Evolutionary conservation across 1,139 yeast genomes (phyloP).

Genomic region (Hyphopichia pseudoburtonii): DNA sequence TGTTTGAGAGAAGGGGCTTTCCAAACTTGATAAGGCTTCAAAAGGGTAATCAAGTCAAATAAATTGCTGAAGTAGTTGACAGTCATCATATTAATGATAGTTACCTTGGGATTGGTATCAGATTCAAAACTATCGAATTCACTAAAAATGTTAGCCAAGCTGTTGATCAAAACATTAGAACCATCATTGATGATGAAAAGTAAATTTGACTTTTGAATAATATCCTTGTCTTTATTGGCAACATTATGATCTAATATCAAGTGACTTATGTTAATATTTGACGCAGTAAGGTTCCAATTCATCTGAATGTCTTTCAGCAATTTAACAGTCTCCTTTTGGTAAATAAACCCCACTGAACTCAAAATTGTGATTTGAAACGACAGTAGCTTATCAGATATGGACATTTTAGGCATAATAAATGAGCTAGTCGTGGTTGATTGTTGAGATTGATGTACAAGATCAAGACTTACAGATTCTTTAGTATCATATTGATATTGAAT

Average conservation of each 20-base stretch:
- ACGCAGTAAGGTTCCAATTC: slow-evolving; percentile 9
- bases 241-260: slow-evolving; percentile 11
- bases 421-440: slow-evolving; percentile 12
- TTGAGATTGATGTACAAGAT: slow-evolving; percentile 1
- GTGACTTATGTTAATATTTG: slow-evolving; percentile 17
- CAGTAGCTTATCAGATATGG: slow-evolving; percentile 18
- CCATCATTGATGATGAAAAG: slow-evolving; percentile 45
- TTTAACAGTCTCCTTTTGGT: slow-evolving; percentile 21
- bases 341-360: slow-evolving; percentile 15
- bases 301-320: slow-evolving; percentile 18
- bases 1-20: slow-evolving; percentile 36
- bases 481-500: too few relatives aligned
- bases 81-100: slow-evolving; percentile 42
- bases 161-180: slow-evolving; percentile 28
- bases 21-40: slow-evolving; percentile 43
- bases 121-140: slow-evolving; percentile 1
- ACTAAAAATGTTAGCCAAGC: slow-evolving; percentile 15
- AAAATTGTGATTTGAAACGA: slow-evolving; percentile 19
- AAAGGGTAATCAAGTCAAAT: slow-evolving; percentile 33
- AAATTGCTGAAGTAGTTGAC: slow-evolving; percentile 42
- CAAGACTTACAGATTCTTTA: slow-evolving; percentile 6
- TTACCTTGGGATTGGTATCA: slow-evolving; percentile 25
- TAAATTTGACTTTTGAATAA: slow-evolving; percentile 24
- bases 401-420: slow-evolving; percentile 42
- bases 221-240: slow-evolving; percentile 8